Evolutionary conservation across 345 rosid species (phyloP), one percentile per base, ranked within the genome.

Genomic region (Streptanthus diversifolius): DNA sequence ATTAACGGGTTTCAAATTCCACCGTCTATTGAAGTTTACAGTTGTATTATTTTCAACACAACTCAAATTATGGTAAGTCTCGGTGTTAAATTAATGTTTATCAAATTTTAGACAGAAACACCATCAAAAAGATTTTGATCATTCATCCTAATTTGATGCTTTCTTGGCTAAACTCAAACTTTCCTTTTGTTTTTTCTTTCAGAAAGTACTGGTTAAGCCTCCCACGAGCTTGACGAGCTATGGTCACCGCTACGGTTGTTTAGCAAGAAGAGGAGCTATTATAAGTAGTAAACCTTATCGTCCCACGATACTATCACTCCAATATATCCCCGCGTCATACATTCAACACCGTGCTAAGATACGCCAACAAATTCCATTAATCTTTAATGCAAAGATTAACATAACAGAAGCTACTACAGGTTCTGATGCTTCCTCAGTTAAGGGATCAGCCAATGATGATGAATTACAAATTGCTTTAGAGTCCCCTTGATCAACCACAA

Each of bases 1-100:
- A 75, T 56, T 7, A 76, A 73, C 70, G 85, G 80, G 0, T 72
- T 77, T 18, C 79, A 82, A 54, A 44, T 82, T 48, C 79, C 75
- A 5, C 69, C 83, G 0, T 68, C 62, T 73, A 77, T 77, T 52
- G 57, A 45, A 63, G 59, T 79, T 37, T 83, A 77, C 75, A 79
- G 76, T 21, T 84, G 64, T 76, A 71, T 86, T 47, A 5, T 18
- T 18, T 47, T 47, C 53, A 18, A 13, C 25, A 47, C 25, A 47
- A 19, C 25, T 47, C 27, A 47, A 4, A 47, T 19, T 18, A 47
- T 19, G 53, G 53, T 24, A 47, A 47, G 53, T 47, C 9, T 19
- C 11, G 17, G 51, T 35, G 1, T 21, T 45, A 15, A 44, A 8
- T 4, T 9, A 3, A 47, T 47, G 5, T 8, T 11, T 8, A 47